Evolutionary conservation across 2,329 filamentous ascomycete species (phyloP), one percentile per base, ranked within the genome.

Genomic region (Stagonosporopsis vannaccii): DNA sequence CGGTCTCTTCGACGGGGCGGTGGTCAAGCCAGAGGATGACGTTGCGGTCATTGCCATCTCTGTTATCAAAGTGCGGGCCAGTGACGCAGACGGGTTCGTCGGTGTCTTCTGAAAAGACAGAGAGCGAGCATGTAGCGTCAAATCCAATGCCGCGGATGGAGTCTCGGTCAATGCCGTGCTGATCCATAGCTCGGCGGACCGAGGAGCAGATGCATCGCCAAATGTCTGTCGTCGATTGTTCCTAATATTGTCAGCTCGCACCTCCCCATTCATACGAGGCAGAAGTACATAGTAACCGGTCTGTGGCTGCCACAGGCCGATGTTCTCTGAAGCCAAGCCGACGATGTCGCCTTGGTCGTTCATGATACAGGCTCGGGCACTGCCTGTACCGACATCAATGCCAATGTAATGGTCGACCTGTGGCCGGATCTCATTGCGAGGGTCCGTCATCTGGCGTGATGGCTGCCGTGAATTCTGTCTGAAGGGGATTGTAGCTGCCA

Each of bases 11-110:
- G 13, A 95, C 86, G 0, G 95, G 92, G 35, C 95, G 87, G 77
- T 99, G 95, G 77, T 99, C 95, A 52, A 99, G 89, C 95, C 95
- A 99, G 22, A 99, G 83, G 56, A 99, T 92, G 68, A 99, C 90
- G 73, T 99, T 99, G 65, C 92, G 90, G 75, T 97, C 92, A 67
- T 93, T 90, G 51, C 87, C 88, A 65, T 88, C 85, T 65, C 90
- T 88, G 65, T 82, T 82, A 66, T 90, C 85, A 69, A 97, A 98
- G 67, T 90, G 86, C 2, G 92, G 93, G 0, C 91, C 91, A 2
- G 93, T 97, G 20, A 99, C 91, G n/a, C 90, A 84, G 43, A 97
- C 83, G 2, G 95, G 95, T 77, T 96, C 90, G 75, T 97, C 90
- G 4, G 91, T 96, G 67, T 97, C 92, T 71, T 90, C 82, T 51